A percentile compares a stretch with the other conserved stretches of the same genome.
Evolutionary conservation across 768 basidiomycete species (phyloP).

Genomic region (Multifurca ochricompacta): DNA sequence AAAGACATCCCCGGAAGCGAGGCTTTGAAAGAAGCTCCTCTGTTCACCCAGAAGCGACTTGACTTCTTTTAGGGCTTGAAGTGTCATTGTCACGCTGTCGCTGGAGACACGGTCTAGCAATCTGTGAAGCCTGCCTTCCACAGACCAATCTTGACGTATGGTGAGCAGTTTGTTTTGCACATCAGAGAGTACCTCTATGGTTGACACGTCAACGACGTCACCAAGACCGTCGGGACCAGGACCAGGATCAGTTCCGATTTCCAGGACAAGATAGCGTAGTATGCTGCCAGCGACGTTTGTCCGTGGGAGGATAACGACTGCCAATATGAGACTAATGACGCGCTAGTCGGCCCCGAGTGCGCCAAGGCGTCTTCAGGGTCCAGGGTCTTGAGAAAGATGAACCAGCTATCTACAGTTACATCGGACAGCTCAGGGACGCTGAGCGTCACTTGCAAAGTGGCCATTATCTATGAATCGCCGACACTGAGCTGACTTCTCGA

Average conservation of each 20-base stretch:
- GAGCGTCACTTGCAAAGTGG: conserved; percentile 89
- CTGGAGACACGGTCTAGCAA: conserved; percentile 68
- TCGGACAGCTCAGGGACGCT: conserved; percentile 64
- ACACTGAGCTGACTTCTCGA: conserved; percentile 9
- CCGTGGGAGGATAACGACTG: conserved; percentile 44
- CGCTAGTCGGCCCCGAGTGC: conserved; percentile 80
- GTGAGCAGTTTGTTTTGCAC: conserved; percentile 36
- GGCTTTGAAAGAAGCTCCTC: conserved; percentile 43
- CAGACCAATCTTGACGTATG: conserved; percentile 43
- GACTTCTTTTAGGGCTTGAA: conserved; percentile 70
- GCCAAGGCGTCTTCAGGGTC: conserved; percentile 65
- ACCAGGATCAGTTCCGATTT: conserved; percentile 48
- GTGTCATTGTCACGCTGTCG: conserved; percentile 73
- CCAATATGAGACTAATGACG: conserved; percentile 79
- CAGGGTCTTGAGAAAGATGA: conserved; percentile 63
- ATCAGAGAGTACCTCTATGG: conserved; percentile 55
- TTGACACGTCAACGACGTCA: conserved; percentile 73
- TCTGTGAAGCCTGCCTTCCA: conserved; percentile 47
- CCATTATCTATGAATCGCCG: conserved; percentile 67
- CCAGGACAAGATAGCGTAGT: conserved; percentile 62
- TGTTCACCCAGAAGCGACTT: conserved; percentile 51
- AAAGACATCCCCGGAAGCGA: conserved; percentile 83
- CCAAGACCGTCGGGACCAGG: conserved; percentile 47
- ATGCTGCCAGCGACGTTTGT: conserved; percentile 48
- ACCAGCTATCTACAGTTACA: conserved; percentile 75